Conservation (phyloP, 768 basidiomycete species). For the Dioszegia crocea region DNA sequence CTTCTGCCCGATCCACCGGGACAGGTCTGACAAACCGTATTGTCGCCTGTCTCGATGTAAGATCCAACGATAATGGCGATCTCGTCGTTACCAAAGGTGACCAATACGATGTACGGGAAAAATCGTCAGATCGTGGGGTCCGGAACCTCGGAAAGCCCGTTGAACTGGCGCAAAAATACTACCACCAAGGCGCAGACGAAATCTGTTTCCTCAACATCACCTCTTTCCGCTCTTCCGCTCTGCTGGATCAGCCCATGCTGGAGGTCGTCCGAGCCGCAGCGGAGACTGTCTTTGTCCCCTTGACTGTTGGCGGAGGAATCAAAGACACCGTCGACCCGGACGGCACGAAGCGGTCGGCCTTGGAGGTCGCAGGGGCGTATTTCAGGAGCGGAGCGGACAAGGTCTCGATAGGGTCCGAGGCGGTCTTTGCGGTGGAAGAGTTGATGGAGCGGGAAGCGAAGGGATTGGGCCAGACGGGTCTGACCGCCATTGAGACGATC, state of each 20-base stretch:
- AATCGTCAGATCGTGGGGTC: conserved; percentile 55
- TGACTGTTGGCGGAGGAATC: conserved; percentile 97
- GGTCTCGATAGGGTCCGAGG: conserved; percentile 94
- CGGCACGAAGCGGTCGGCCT: conserved; percentile 74
- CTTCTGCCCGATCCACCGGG: conserved; percentile 18
- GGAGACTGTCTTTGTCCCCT: conserved; percentile 86
- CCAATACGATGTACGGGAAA: conserved; percentile 96
- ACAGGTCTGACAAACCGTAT: conserved; percentile 80
- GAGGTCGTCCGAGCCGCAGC: conserved; percentile 88
- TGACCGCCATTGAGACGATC: conserved; percentile 88
- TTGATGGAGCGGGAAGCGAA: conserved; percentile 51
- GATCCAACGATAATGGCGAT: conserved; percentile 91
- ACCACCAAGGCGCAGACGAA: conserved; percentile 84
- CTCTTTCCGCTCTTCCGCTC: conserved; percentile 92
- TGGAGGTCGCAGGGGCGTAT: conserved; percentile 93
- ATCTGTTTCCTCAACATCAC: conserved; percentile 98
- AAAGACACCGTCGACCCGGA: conserved; percentile 94
- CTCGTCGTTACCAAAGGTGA: conserved; percentile 99
- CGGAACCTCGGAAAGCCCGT: conserved; percentile 98
- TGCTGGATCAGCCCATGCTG: conserved; percentile 96
- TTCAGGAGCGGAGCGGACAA: conserved; percentile 98
- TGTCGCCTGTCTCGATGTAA: conserved; percentile 95
- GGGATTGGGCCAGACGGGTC: conserved; percentile 57
- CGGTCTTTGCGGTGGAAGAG: conserved; percentile 87
- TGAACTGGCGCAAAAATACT: conserved; percentile 81